Evolutionary conservation across 441 rosid species (phyloP).

Genomic region (Brassica balearica): DNA sequence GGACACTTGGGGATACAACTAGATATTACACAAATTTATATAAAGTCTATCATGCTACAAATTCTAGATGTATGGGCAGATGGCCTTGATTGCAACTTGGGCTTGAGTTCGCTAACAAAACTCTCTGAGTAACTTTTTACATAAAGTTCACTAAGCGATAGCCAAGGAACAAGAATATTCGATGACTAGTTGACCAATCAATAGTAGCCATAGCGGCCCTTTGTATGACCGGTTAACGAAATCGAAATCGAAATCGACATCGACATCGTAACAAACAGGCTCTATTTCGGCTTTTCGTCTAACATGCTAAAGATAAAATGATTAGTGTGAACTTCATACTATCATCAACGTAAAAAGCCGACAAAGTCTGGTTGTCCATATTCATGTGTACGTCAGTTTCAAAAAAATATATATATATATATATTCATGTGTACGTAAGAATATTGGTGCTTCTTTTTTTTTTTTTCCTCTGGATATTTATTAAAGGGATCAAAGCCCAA

Average conservation of each 20-base stretch:
- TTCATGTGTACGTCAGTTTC: background rate
- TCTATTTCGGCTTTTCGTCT: background rate
- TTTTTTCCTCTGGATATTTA: too few species aligned
- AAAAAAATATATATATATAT: too few species aligned
- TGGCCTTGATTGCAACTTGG: background rate
- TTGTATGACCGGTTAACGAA: constrained; percentile 60
- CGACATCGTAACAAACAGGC: background rate
- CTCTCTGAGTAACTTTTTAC: background rate
- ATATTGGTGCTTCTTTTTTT: background rate
- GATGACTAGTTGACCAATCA: constrained; percentile 75
- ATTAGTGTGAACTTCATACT: background rate
- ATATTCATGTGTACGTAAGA: too few species aligned
- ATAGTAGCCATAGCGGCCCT: constrained; percentile 68
- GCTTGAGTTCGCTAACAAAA: background rate
- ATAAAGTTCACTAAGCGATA: background rate
- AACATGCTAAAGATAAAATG: background rate
- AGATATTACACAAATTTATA: background rate
- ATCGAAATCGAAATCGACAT: constrained; percentile 43
- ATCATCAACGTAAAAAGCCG: background rate
- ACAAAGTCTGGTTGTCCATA: background rate
- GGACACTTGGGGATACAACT: constrained; percentile 65
- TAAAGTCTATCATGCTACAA: background rate
- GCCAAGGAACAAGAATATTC: constrained; percentile 47
- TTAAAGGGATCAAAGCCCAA: too few species aligned
- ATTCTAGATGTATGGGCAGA: background rate